Evolutionary conservation across 768 basidiomycete genomes (phyloP).

Genomic region (Myochromella boudieri): DNA sequence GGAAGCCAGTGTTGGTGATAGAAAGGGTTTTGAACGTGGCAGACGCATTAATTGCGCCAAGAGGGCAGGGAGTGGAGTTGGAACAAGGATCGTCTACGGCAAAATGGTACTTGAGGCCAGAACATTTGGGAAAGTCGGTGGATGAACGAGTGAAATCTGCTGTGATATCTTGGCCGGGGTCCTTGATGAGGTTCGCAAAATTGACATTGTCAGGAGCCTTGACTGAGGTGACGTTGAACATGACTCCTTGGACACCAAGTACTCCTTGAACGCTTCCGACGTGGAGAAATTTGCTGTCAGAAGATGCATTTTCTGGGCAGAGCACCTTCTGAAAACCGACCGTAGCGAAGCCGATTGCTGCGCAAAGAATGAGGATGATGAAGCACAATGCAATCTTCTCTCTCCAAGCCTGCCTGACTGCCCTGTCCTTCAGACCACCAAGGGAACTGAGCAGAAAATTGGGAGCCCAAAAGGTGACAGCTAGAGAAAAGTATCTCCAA

Average conservation of each 20-base stretch:
- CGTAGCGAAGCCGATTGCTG: constrained; percentile 83
- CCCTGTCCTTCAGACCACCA: constrained; percentile 79
- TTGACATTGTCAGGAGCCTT: constrained; percentile 52
- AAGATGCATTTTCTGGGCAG: constrained; percentile 63
- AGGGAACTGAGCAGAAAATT: constrained; percentile 67
- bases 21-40: constrained; percentile 60
- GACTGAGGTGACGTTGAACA: constrained; percentile 70
- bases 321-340: constrained; percentile 92
- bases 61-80: constrained; percentile 58
- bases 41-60: constrained; percentile 56
- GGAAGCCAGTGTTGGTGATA: constrained; percentile 62
- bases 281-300: constrained; percentile 45
- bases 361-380: constrained; percentile 79
- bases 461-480: constrained; percentile 92
- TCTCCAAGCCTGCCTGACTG: constrained; percentile 88
- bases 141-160: constrained; percentile 73
- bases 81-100: constrained; percentile 79
- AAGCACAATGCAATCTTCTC: constrained; percentile 95
- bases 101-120: constrained; percentile 57
- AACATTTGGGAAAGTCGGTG: constrained; percentile 65
- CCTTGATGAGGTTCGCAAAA: constrained; percentile 53
- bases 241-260: constrained; percentile 72
- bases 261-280: constrained; percentile 61
- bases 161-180: constrained; percentile 89
- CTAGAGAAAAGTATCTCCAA: constrained; percentile 80